Evolutionary conservation across 176 grass and related monocot genomes (phyloP).

Genomic region (Phoenix dactylifera): DNA sequence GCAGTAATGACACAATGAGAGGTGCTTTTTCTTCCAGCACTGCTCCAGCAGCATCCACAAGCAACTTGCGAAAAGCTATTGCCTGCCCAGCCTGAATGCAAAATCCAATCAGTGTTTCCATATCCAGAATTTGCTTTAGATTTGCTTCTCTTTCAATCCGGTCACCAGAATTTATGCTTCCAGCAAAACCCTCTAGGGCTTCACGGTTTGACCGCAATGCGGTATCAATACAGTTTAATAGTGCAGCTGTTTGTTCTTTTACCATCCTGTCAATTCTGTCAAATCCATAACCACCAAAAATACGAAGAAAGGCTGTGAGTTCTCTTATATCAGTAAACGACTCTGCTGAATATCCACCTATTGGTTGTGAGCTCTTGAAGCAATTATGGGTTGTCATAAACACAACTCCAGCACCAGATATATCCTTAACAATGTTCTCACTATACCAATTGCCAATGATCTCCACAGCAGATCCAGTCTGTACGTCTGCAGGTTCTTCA

Average conservation of each 20-base stretch:
- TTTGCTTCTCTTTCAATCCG: slow-evolving; percentile 87
- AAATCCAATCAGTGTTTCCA: slow-evolving; percentile 73
- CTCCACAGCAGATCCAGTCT: slow-evolving; percentile 72
- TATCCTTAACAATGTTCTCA: slow-evolving; percentile 84
- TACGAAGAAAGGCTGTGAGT: slow-evolving; percentile 77
- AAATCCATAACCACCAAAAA: slow-evolving; percentile 92
- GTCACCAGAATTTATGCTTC: slow-evolving; percentile 78
- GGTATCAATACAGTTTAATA: slow-evolving; percentile 85
- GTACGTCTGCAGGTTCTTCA: slow-evolving; percentile 57
- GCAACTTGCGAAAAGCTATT: slow-evolving; percentile 71
- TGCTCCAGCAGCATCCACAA: slow-evolving; percentile 63
- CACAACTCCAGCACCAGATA: slow-evolving; percentile 46
- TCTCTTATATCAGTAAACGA: slow-evolving; percentile 81
- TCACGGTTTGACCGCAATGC: slow-evolving; percentile 78
- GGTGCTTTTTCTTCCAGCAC: slow-evolving; percentile 92
- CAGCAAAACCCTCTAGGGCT: slow-evolving; percentile 73
- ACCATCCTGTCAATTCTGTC: slow-evolving; percentile 73
- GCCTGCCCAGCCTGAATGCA: slow-evolving; percentile 94
- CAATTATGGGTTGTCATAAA: slow-evolving; percentile 54
- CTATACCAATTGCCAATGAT: slow-evolving; percentile 79
- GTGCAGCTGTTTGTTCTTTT: slow-evolving; percentile 81
- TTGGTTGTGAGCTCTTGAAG: slow-evolving; percentile 67
- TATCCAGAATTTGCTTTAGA: slow-evolving; percentile 86
- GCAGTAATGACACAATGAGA: slow-evolving; percentile 67
- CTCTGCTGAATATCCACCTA: slow-evolving; percentile 65